Evolutionary conservation across 2,329 filamentous ascomycete species (phyloP).

Genomic region (Claviceps purpurea): DNA sequence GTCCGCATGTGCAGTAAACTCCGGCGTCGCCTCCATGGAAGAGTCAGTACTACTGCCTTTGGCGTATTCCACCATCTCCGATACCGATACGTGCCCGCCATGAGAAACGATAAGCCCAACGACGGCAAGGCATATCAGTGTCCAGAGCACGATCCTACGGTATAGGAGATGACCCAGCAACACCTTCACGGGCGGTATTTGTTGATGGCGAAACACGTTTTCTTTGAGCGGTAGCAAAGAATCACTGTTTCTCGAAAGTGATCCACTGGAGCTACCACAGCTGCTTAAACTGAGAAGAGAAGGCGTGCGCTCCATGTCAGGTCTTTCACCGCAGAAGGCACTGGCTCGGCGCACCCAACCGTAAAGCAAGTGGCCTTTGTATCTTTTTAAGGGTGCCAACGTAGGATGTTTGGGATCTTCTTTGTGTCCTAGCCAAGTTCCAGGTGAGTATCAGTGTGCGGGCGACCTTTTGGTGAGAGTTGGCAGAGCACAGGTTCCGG

Average conservation of each 20-base stretch:
- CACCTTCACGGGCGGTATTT: constrained; percentile 28
- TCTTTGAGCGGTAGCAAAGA: constrained; percentile 21
- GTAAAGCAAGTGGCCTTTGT: neutral
- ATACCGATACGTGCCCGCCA: constrained; percentile 11
- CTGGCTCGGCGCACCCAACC: neutral
- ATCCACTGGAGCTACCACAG: constrained; percentile 20
- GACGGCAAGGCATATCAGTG: constrained; percentile 26
- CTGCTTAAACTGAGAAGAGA: constrained; percentile 22
- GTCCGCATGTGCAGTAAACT: neutral
- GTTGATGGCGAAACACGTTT: constrained; percentile 21
- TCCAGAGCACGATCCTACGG: constrained; percentile 38
- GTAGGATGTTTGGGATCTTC: neutral
- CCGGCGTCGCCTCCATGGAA: neutral
- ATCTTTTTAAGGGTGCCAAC: neutral
- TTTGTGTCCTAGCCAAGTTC: neutral
- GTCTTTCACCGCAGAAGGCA: neutral
- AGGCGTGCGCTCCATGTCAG: constrained; percentile 15
- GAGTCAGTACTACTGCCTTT: neutral
- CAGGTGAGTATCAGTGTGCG: no score
- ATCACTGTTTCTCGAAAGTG: constrained; percentile 18
- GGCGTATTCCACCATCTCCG: constrained; percentile 2
- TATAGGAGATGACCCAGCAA: constrained; percentile 40
- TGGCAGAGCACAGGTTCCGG: no score
- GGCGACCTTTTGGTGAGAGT: no score
- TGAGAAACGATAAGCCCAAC: constrained; percentile 29